Percentiles rank a stretch among this genome's conserved stretches.
These are phyloP conservation scores for Agarophyton chilense DNA, from an alignment of 23 red algal species.

Conservation along the genomic window DNA sequence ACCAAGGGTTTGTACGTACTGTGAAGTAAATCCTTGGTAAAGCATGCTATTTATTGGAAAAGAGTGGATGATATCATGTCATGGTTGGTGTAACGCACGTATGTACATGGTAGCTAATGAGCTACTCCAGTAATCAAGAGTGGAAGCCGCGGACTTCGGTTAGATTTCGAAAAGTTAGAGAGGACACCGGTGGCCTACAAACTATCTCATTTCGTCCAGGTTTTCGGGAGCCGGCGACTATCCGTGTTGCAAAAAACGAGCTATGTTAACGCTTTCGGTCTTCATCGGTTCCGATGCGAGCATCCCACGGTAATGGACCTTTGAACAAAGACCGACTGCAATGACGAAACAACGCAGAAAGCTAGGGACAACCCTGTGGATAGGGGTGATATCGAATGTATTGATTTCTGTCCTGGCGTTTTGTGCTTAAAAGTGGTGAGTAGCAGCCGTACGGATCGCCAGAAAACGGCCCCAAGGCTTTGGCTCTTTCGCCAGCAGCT, in stretches of 20 bases:
- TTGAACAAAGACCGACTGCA: conserved; percentile 63
- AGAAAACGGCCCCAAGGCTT: conserved; percentile 67
- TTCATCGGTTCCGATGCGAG: conserved; percentile 17
- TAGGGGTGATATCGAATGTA: conserved; percentile 75
- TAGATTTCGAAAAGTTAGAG: too few relatives aligned
- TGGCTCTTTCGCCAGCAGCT: conserved; percentile 33
- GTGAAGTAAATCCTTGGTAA: too few relatives aligned
- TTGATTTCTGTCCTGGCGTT: conserved; percentile 75
- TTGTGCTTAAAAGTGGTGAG: conserved; percentile 41
- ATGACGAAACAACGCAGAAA: conserved; percentile 63
- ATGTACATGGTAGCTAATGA: too few relatives aligned
- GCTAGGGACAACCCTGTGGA: conserved; percentile 81
- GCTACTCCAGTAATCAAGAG: too few relatives aligned
- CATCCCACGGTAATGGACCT: conserved; percentile 83
- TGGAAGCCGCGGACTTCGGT: too few relatives aligned
- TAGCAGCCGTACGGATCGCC: conserved; percentile 86
- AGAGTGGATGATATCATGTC: too few relatives aligned
- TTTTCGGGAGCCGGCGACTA: background rate
- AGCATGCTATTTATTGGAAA: too few relatives aligned
- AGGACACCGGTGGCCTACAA: too few relatives aligned
- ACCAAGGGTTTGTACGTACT: too few relatives aligned
- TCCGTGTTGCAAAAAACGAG: background rate
- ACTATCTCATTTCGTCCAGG: too few relatives aligned
- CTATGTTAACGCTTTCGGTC: background rate
- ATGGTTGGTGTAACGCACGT: too few relatives aligned